Conservation (phyloP, 108 stramenopile genomes). For the Hondaea fermentalgiana region DNA sequence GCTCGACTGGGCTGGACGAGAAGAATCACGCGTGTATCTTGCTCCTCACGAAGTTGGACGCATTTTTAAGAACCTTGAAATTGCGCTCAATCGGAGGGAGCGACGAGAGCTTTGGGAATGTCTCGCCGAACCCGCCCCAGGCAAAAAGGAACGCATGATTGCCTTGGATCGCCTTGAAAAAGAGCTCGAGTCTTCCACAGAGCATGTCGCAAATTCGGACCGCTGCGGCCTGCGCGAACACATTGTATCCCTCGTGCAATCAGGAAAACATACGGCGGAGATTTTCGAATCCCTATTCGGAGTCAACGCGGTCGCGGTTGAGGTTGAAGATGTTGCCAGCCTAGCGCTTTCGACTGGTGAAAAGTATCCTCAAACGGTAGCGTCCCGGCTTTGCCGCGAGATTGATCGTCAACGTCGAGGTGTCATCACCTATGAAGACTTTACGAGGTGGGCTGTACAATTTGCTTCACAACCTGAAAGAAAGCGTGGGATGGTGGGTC, state of each 20-base stretch:
- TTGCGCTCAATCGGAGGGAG: neutral
- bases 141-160: neutral
- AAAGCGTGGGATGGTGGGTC: too few species aligned
- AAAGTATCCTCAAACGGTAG: too few species aligned
- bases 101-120: neutral
- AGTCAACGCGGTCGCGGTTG: too few species aligned
- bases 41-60: neutral
- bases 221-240: neutral
- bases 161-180: neutral
- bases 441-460: too few species aligned
- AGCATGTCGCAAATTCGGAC: neutral
- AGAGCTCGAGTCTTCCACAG: neutral
- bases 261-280: too few species aligned
- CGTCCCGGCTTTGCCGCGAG: too few species aligned
- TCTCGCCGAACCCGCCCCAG: neutral
- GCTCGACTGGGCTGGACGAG: neutral
- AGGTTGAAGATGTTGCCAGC: too few species aligned
- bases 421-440: too few species aligned
- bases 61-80: neutral
- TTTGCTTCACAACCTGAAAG: too few species aligned
- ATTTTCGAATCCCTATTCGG: too few species aligned
- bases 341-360: too few species aligned
- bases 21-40: neutral
- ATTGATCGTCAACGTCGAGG: too few species aligned
- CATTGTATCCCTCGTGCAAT: neutral